Conservation (phyloP, 2,329 filamentous ascomycete species). For the Calonectria montana region DNA sequence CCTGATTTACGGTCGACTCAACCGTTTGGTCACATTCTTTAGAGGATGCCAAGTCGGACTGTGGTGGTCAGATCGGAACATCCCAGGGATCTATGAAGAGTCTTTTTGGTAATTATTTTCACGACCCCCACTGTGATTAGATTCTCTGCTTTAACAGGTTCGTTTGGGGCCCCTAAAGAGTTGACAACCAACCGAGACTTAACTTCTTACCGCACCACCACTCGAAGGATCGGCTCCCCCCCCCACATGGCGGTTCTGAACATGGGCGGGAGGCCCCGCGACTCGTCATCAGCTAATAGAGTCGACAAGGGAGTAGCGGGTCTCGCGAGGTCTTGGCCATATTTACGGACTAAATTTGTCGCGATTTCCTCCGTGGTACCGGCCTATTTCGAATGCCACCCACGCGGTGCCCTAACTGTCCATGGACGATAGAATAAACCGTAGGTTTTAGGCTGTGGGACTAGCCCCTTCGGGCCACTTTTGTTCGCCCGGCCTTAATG, state of each 20-base stretch:
- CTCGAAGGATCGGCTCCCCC: background rate
- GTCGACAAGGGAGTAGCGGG: background rate
- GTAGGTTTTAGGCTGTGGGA: background rate
- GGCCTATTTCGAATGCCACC: background rate
- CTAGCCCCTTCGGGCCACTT: background rate
- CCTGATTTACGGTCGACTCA: background rate
- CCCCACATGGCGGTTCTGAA: background rate
- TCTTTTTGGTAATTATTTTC: background rate
- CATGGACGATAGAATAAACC: background rate
- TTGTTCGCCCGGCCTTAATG: background rate
- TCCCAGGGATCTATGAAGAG: background rate
- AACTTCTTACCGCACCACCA: background rate
- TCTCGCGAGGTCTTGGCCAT: background rate
- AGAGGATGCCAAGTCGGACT: background rate
- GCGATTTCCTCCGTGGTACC: background rate
- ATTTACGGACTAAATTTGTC: background rate
- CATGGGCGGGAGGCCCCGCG: background rate
- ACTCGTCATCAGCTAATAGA: background rate
- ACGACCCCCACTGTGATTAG: conserved; percentile 2
- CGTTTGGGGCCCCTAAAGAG: background rate
- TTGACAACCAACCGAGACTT: background rate
- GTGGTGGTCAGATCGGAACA: background rate
- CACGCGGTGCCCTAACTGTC: background rate
- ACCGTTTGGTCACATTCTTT: background rate
- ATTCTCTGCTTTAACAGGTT: background rate